phyloP scores from a whole-genome alignment of 2,329 filamentous ascomycete species.

The Aspergillus sojae region DNA sequence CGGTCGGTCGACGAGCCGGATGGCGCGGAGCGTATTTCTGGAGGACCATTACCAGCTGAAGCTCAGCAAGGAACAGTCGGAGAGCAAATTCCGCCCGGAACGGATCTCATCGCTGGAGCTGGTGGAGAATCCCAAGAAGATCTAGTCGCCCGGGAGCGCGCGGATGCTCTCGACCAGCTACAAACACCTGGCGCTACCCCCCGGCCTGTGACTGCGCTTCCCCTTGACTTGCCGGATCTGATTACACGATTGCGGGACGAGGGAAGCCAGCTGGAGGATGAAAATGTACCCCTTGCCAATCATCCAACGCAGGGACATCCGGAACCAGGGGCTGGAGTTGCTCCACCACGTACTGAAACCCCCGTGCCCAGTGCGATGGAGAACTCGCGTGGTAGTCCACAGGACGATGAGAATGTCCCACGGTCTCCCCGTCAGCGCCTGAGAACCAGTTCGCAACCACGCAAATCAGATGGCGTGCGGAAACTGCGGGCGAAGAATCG shows the following conservation, averaged over 20 bases:
- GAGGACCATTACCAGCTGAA: background rate
- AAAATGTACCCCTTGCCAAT: slow-evolving; percentile 5
- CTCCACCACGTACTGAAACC: background rate
- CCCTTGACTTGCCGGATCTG: slow-evolving; percentile 4
- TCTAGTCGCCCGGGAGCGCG: slow-evolving; percentile 4
- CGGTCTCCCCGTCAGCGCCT: slow-evolving; percentile 2
- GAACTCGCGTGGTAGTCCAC: background rate
- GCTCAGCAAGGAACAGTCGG: background rate
- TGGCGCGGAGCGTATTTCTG: background rate
- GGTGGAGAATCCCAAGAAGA: slow-evolving; percentile 1
- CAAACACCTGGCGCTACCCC: background rate
- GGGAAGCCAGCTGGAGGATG: slow-evolving; percentile 7
- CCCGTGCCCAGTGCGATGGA: background rate
- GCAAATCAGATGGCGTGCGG: slow-evolving; percentile 4
- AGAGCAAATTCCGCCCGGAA: background rate
- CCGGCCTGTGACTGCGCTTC: slow-evolving; percentile 3
- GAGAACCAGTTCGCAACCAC: slow-evolving; percentile 1
- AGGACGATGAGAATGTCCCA: background rate
- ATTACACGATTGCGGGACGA: slow-evolving; percentile 3
- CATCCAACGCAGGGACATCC: background rate
- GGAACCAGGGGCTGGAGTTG: background rate
- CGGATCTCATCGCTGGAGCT: background rate
- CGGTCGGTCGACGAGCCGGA: background rate
- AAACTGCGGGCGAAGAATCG: slow-evolving; percentile 5
- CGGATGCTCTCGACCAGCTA: background rate